Base-by-base conservation (phyloP, 148 eudicot species). In the Cornus suecica region DNA sequence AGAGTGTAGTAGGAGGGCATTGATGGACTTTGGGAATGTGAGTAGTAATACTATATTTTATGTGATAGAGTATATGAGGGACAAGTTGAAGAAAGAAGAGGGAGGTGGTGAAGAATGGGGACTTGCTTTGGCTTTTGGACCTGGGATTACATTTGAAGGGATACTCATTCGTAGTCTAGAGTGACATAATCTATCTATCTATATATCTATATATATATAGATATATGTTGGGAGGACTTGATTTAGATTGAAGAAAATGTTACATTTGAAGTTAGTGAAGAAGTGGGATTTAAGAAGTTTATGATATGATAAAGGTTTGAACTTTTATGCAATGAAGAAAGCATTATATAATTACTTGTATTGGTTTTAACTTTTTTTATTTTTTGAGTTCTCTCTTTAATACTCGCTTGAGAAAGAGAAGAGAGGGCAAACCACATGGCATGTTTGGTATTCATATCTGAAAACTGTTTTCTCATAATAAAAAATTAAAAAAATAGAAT, bases 61-160 rank as follows among this genome's bases (percentile, higher is more conserved):
- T 76, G 96, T 91, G 42, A 84, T 91, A 90, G 96, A 91, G 67
- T 81, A 87, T 58, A 89, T 89, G 91, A 87, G 88, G 68, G 84
- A 84, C 58, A 87, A 84, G 81, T 69, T 91, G 77, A 78, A 76
- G 83, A 82, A 70, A 58, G 71, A 45, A 5, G 70, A 45, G 1
- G 52, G 52, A 1, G 79, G 78, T 22, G 85, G 81, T 0, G 91
- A 91, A 74, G 96, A 91, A 60, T 91, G 96, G 96, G 96, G 96
- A 15, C 86, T 91, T 78, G 96, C 87, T 48, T 72, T 91, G 32
- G 96, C 96, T n/a, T 91, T 91, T 62, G 96, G 96, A 2, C 96
- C 96, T 8, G 96, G 96, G 4, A 91, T 91, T 70, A 91, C 96
- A 16, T 91, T 91, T 65, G 96, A 89, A 82, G 96, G 96, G 62